Evolutionary conservation across 2,329 filamentous ascomycete species (phyloP).

Genomic region (Botrytis galanthina): DNA sequence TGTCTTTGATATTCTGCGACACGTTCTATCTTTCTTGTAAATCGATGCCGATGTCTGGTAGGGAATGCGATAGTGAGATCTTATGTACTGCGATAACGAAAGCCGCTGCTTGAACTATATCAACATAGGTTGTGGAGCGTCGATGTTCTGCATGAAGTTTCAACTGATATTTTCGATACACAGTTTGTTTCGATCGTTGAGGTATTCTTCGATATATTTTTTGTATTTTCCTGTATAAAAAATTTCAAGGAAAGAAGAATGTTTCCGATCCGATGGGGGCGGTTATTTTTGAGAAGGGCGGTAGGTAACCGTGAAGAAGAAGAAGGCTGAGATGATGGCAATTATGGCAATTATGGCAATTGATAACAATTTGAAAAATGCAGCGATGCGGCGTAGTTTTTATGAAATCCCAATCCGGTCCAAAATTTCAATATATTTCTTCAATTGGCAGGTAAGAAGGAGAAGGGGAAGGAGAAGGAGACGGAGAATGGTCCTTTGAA

Average conservation of each 20-base stretch:
- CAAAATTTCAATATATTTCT: background rate
- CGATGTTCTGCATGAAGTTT: conserved; percentile 6
- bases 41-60: background rate
- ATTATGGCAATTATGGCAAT: too few species aligned
- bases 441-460: background rate
- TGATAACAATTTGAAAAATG: background rate
- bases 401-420: background rate
- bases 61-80: background rate
- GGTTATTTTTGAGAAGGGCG: background rate
- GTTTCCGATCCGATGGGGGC: background rate
- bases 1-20: background rate
- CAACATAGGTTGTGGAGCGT: background rate
- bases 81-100: background rate
- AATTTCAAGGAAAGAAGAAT: background rate
- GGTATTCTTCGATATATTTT: background rate
- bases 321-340: background rate
- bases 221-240: background rate
- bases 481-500: background rate
- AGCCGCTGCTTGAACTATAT: background rate
- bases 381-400: background rate
- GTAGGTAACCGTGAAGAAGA: background rate
- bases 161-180: background rate
- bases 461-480: background rate
- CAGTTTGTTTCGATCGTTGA: background rate
- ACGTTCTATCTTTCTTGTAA: background rate